Conservation (phyloP, 2,329 filamentous ascomycete genomes). For the Cladosporium cucumerinum region DNA sequence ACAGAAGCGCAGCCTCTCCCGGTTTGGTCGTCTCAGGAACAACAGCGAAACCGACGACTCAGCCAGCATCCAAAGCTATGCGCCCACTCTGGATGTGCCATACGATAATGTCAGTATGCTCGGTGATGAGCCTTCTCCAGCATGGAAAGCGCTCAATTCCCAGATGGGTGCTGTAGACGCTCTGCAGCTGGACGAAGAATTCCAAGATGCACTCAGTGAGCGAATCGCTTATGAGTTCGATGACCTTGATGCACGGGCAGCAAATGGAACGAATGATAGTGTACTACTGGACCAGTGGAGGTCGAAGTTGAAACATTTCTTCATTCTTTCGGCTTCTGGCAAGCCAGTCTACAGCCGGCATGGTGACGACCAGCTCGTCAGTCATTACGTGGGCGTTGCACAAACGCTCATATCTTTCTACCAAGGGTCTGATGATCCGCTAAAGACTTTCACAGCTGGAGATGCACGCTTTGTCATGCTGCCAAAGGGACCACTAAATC, state of each 20-base stretch:
- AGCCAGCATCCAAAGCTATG: slow-evolving; percentile 64
- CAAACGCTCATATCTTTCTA: slow-evolving; percentile 99
- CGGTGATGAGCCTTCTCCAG: slow-evolving; percentile 64
- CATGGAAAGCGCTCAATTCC: slow-evolving; percentile 64
- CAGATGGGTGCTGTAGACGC: slow-evolving; percentile 57
- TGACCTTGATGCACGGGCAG: slow-evolving; percentile 59
- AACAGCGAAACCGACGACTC: slow-evolving; percentile 60
- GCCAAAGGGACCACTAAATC: slow-evolving; percentile 81
- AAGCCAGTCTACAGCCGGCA: slow-evolving; percentile 98
- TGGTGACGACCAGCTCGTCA: slow-evolving; percentile 84
- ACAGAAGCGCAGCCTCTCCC: slow-evolving; percentile 38
- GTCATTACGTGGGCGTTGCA: slow-evolving; percentile 88
- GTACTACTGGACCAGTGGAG: slow-evolving; percentile 71
- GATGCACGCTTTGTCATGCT: slow-evolving; percentile 80
- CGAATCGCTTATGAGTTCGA: slow-evolving; percentile 78
- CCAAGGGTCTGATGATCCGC: slow-evolving; percentile 70
- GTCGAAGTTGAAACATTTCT: slow-evolving; percentile 91
- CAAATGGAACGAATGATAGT: slow-evolving; percentile 54
- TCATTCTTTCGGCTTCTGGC: slow-evolving; percentile 91
- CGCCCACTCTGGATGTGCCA: slow-evolving; percentile 59
- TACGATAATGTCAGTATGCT: slow-evolving; percentile 81
- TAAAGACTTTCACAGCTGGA: slow-evolving; percentile 84
- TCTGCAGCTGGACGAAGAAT: slow-evolving; percentile 54
- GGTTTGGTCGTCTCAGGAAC: slow-evolving; percentile 43
- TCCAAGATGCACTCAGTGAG: slow-evolving; percentile 51